Evolutionary conservation across 345 rosid genomes (phyloP).

Genomic region (Gossypium ekmanianum): DNA sequence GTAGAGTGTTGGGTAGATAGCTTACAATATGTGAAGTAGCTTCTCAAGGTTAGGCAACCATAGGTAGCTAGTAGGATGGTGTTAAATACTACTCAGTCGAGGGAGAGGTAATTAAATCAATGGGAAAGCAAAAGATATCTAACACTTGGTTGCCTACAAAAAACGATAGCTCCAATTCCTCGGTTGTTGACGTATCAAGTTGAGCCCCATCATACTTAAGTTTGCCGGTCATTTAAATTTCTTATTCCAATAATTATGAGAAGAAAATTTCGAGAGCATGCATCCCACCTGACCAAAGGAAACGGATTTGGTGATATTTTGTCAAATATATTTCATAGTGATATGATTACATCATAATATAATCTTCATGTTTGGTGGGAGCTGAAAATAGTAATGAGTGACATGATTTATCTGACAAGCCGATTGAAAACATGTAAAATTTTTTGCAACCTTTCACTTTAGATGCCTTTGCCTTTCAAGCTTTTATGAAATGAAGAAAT

Average conservation of each 20-base stretch:
- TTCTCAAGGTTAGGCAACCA: not conserved
- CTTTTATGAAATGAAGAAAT: not conserved
- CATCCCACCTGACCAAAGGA: not conserved
- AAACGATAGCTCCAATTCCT: not conserved
- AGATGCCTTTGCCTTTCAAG: not conserved
- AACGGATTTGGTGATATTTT: not conserved
- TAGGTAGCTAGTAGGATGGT: not conserved
- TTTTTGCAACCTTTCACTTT: not conserved
- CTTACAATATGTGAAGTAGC: not conserved
- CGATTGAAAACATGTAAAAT: not conserved
- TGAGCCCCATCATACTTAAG: not conserved
- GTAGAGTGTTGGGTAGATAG: not conserved
- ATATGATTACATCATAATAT: constrained; percentile 1
- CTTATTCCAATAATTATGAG: not conserved
- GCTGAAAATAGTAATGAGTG: not conserved
- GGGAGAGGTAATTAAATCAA: not conserved
- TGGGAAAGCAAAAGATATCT: constrained; percentile 1
- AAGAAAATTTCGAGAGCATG: not conserved
- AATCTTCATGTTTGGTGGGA: not conserved
- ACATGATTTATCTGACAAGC: not conserved
- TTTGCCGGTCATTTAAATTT: not conserved
- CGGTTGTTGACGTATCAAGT: not conserved
- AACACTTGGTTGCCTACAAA: not conserved
- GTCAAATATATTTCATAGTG: not conserved
- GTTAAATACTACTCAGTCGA: not conserved